Evolutionary conservation across 1,284 basidiomycete species (phyloP).

Genomic region (Ceratobasidium sp.): DNA sequence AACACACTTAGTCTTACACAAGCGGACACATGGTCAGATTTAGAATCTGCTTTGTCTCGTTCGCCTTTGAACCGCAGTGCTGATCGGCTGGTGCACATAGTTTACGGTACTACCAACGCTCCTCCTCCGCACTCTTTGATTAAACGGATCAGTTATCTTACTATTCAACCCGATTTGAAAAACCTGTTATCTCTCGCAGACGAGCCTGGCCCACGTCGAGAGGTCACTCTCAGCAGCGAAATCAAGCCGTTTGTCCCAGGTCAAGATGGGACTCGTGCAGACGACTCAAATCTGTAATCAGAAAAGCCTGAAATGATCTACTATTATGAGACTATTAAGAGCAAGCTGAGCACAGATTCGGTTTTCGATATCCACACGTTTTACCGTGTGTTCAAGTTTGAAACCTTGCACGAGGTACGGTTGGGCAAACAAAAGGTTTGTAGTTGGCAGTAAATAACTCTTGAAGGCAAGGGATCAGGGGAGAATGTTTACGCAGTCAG

Average conservation of each 20-base stretch:
- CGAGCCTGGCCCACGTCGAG: neutral
- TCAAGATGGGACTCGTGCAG: too few relatives aligned
- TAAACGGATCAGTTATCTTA: neutral
- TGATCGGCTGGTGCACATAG: slow-evolving; percentile 7
- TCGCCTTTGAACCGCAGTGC: slow-evolving; percentile 26
- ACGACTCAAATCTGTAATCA: too few relatives aligned
- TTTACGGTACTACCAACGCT: neutral
- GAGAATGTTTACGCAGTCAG: too few relatives aligned
- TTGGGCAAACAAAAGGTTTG: too few relatives aligned
- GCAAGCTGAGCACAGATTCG: too few relatives aligned
- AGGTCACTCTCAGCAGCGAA: neutral
- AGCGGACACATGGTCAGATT: slow-evolving; percentile 7
- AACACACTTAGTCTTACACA: neutral
- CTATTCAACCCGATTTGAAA: neutral
- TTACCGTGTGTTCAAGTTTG: too few relatives aligned
- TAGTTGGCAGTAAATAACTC: too few relatives aligned
- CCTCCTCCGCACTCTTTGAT: neutral
- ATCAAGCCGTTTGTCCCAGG: neutral
- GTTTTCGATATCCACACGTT: too few relatives aligned
- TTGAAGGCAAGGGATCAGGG: too few relatives aligned
- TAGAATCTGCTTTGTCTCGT: neutral
- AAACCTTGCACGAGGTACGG: too few relatives aligned
- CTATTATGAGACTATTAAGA: too few relatives aligned
- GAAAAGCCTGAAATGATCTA: too few relatives aligned
- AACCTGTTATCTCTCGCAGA: neutral